Conservation (phyloP, 2,329 filamentous ascomycete species). For the Sordariomycetes sp. region DNA sequence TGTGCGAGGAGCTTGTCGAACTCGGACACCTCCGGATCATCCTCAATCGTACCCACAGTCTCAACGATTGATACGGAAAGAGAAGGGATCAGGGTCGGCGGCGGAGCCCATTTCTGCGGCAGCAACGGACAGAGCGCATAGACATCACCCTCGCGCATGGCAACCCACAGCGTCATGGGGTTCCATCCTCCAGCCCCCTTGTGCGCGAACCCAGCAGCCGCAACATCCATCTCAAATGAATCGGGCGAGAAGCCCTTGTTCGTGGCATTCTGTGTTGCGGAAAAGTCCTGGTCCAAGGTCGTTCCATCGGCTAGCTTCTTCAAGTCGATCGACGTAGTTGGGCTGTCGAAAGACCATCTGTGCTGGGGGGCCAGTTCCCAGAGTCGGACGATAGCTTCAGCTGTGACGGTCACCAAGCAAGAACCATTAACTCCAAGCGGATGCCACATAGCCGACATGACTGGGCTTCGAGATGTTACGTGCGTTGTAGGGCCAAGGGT, state of each 20-base stretch:
- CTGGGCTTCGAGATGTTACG: constrained; percentile 72
- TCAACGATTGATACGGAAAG: constrained; percentile 76
- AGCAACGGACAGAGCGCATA: constrained; percentile 89
- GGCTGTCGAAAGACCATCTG: constrained; percentile 78
- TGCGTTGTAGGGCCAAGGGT: constrained; percentile 90
- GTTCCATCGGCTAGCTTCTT: constrained; percentile 82
- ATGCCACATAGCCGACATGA: constrained; percentile 85
- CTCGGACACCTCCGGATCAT: constrained; percentile 44
- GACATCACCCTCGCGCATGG: constrained; percentile 88
- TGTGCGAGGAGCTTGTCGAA: constrained; percentile 48
- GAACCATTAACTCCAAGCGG: constrained; percentile 75
- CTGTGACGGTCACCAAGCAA: constrained; percentile 80
- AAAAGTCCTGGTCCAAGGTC: constrained; percentile 73
- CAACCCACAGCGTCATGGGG: constrained; percentile 91
- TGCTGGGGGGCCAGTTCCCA: constrained; percentile 86
- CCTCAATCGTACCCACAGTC: constrained; percentile 55
- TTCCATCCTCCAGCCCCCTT: constrained; percentile 75
- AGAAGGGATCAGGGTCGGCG: constrained; percentile 68
- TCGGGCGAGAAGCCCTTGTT: constrained; percentile 84
- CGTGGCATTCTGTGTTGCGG: constrained; percentile 62
- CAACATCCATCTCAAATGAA: constrained; percentile 86
- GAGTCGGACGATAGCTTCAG: constrained; percentile 77
- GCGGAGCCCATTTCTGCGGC: constrained; percentile 76
- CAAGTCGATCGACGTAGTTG: constrained; percentile 76
- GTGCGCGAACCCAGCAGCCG: constrained; percentile 70